Base-by-base conservation (phyloP, 169 alveolate genomes). In the Plasmodium sp. region DNA sequence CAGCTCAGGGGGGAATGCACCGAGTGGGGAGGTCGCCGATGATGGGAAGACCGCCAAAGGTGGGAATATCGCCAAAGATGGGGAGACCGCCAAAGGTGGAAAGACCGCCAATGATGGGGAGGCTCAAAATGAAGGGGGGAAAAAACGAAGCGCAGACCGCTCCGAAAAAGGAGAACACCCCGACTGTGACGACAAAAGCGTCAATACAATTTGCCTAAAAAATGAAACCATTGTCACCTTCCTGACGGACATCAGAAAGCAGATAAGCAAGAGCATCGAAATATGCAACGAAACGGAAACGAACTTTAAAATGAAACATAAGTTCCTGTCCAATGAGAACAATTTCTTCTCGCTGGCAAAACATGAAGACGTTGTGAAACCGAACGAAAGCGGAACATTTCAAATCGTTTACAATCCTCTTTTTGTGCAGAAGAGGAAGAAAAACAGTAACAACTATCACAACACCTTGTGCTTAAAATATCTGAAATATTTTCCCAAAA, bases 151-250 rank as follows among this genome's bases (percentile, higher is more conserved):
- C 5, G 54, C 16, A 62, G 45, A 41, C 56, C 10, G n/a, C 67
- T 10, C 71, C 36, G 77, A 62, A 62, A 62, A 62, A 12, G 4
- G 27, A 12, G 82, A 58, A 56, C 79, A 33, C 34, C 18, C 51
- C 34, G 22, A 56, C 16, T 41, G 51, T 36, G 54, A 56, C n/a
- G 91, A 88, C 72, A 54, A 88, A 43, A 62, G 67, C 18, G 58
- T 88, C 33, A 88, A 58, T 43, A 6, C 82, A 18, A 79, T 80
- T 80, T 33, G 73, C 58, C 27, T 88, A 43, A 88, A 80, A 80
- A 88, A 88, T 80, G 91, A 88, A 88, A 88, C 85, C 74, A 33
- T 88, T 62, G 82, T 88, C 51, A 80, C 94, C 14, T 88, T 88
- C 72, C 18, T 39, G 51, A 88, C 94, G 73, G 84, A 88, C 48